phyloP scores from a whole-genome alignment of 371 early-diverging fungal species.

The Amoeboradix gromovi region DNA sequence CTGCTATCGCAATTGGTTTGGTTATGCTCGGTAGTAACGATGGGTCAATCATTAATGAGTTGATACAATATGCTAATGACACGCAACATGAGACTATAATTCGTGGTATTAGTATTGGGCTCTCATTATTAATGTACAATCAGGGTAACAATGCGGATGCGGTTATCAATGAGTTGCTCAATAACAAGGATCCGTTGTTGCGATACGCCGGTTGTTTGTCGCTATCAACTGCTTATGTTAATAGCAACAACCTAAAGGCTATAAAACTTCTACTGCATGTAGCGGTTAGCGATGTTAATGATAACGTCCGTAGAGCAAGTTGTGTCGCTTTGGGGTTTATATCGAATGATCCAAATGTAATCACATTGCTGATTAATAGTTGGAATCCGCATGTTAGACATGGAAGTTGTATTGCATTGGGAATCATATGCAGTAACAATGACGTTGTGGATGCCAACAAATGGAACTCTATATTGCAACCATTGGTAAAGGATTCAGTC shows the following conservation, averaged over 20 bases:
- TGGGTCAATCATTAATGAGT: slow-evolving; percentile 49
- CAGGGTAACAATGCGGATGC: slow-evolving; percentile 67
- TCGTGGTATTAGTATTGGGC: slow-evolving; percentile 69
- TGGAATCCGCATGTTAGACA: slow-evolving; percentile 94
- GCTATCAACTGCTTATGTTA: slow-evolving; percentile 86
- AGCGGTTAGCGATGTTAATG: slow-evolving; percentile 87
- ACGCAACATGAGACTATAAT: slow-evolving; percentile 95
- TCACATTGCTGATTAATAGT: slow-evolving; percentile 84
- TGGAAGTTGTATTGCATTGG: slow-evolving; percentile 83
- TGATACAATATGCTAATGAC: slow-evolving; percentile 78
- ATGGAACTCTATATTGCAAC: slow-evolving; percentile 82
- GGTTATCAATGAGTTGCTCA: slow-evolving; percentile 41
- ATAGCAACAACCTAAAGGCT: slow-evolving; percentile 84
- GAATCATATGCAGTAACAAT: slow-evolving; percentile 89
- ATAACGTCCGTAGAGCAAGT: slow-evolving; percentile 92
- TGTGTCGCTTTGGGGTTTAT: slow-evolving; percentile 91
- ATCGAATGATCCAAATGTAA: slow-evolving; percentile 75
- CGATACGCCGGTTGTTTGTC: slow-evolving; percentile 86
- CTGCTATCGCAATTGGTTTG: slow-evolving; percentile 86
- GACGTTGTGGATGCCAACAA: slow-evolving; percentile 64
- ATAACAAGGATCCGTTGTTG: slow-evolving; percentile 75
- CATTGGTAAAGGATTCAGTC: slow-evolving; percentile 82
- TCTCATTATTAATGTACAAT: slow-evolving; percentile 80
- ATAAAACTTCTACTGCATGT: slow-evolving; percentile 73
- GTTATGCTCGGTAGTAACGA: slow-evolving; percentile 80